Conservation (phyloP, 2,329 filamentous ascomycete genomes). For the Pyricularia grisea region DNA sequence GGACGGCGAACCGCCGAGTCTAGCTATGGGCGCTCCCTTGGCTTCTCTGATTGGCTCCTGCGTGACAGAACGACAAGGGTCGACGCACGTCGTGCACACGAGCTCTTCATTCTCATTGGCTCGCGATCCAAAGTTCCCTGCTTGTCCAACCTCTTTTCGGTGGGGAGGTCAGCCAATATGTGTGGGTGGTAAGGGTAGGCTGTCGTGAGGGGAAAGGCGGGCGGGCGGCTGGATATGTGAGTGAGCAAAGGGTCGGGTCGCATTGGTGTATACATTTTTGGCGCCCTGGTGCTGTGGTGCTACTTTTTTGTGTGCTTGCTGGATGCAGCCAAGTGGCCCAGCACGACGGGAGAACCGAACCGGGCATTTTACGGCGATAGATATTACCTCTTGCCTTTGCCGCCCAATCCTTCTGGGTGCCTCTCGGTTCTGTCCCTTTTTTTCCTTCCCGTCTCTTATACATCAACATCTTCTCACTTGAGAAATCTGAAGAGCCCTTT, state of each 20-base stretch:
- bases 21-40: background rate
- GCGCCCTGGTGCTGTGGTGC: background rate
- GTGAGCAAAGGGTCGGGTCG: background rate
- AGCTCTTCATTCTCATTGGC: conserved; percentile 8
- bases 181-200: conserved; percentile 5
- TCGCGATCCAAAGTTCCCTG: conserved; percentile 6
- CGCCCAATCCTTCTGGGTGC: background rate
- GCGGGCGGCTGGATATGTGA: conserved; percentile 15
- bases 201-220: background rate
- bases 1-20: background rate
- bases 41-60: background rate
- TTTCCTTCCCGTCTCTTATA: background rate
- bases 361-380: background rate
- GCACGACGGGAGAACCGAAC: background rate
- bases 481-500: background rate
- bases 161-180: conserved; percentile 10
- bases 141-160: conserved; percentile 4
- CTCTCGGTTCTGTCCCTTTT: background rate
- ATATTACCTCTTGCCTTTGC: background rate
- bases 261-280: background rate
- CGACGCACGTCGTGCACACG: conserved; percentile 6
- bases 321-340: background rate
- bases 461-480: background rate
- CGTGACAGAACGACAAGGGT: conserved; percentile 1
- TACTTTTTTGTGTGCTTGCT: background rate